Base-by-base conservation (phyloP, 805 yeast species). In the Barnettozyma wickerhamii region DNA sequence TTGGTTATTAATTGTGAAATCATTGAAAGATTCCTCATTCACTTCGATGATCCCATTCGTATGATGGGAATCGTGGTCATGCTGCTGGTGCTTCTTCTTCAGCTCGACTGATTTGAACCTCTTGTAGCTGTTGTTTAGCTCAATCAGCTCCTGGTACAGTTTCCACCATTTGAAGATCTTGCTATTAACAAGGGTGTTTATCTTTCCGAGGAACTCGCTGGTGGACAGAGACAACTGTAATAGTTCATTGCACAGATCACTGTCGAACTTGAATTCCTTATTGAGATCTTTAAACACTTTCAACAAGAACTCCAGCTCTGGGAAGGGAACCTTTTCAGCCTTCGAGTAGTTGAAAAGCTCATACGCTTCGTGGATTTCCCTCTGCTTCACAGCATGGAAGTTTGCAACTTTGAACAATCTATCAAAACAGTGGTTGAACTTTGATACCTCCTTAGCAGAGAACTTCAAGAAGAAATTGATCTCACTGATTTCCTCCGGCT, bases 381-480 rank as follows among this genome's bases (percentile, higher is more conserved):
- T 35, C 1, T 31, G 29, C 20, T 56, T 56, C 5, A 53, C 30
- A 5, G 47, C 42, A 21, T 48, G 41, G 33, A 71, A 62, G 10
- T 62, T 50, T 1, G 62, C 46, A 23, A 66, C 49, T 42, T 67
- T 70, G 45, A 64, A 65, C 20, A 77, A 51, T 40, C 55, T 63
- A 12, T 61, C 56, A 13, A 70, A 52, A 2, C 48, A 30, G 3
- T 34, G 43, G 15, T 57, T 51, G 41, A 66, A 67, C 4, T 49
- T 51, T 4, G 47, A 49, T 15, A 78, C 53, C 47, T 77, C 81
- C 9, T 61, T 58, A 18, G 58, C 41, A 0, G 81, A 69, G 44
- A 64, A 77, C 28, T 64, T 65, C 23, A 77, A 47, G 47, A 79
- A 79, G 26, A 66, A 65, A 35, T 68, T 72, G 40, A 74, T 71